These are phyloP conservation scores for Agrocybe pediades DNA, from an alignment of 768 basidiomycete genomes.

Conservation along the genomic window DNA sequence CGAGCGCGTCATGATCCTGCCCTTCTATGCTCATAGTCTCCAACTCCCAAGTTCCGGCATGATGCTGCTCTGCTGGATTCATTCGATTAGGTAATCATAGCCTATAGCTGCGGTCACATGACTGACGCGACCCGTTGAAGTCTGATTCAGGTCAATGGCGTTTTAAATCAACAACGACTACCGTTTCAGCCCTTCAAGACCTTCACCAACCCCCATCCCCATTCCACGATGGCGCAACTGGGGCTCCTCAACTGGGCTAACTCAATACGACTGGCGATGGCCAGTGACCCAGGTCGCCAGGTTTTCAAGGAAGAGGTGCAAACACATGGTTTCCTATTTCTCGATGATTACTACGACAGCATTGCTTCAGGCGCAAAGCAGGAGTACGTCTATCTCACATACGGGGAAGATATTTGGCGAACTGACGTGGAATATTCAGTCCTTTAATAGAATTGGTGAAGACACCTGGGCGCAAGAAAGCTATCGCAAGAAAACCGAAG, in stretches of 20 bases:
- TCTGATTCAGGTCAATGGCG: background rate
- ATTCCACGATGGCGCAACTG: slow-evolving; percentile 36
- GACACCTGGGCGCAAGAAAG: slow-evolving; percentile 78
- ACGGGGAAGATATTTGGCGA: too few species aligned
- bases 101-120: slow-evolving; percentile 24
- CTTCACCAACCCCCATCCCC: too few species aligned
- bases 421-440: too few species aligned
- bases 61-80: background rate
- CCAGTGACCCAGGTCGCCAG: slow-evolving; percentile 69
- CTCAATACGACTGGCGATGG: slow-evolving; percentile 67
- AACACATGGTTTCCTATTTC: slow-evolving; percentile 74
- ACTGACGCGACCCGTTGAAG: slow-evolving; percentile 11
- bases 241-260: slow-evolving; percentile 75
- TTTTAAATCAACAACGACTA: slow-evolving; percentile 5
- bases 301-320: slow-evolving; percentile 75
- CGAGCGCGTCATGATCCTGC: slow-evolving; percentile 1
- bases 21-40: background rate
- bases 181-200: background rate
- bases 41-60: background rate
- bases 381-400: slow-evolving; percentile 47
- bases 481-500: slow-evolving; percentile 50
- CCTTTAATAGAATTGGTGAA: slow-evolving; percentile 80
- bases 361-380: slow-evolving; percentile 67
- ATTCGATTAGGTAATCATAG: background rate
- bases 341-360: slow-evolving; percentile 76